A percentile compares a stretch with the other conserved stretches of the same genome.
These are phyloP conservation scores for Pythium pyrilobum DNA, from an alignment of 352 stramenopile species.

Conservation along the genomic window DNA sequence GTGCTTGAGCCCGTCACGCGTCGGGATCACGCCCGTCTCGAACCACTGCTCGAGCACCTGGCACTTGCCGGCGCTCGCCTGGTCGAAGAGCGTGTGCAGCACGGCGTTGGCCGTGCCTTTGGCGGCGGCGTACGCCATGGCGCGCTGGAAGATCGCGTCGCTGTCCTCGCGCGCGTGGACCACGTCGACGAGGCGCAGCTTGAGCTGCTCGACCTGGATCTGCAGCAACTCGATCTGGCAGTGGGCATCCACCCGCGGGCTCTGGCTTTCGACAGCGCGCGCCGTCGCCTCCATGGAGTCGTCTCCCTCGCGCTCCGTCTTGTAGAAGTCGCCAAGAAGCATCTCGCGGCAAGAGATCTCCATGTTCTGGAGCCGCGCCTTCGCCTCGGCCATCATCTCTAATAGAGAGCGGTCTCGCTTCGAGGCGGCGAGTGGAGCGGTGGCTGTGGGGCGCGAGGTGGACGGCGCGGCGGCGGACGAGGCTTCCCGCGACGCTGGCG, in stretches of 20 bases:
- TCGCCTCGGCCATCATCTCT: slow-evolving; percentile 40
- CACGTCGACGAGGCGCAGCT: slow-evolving; percentile 31
- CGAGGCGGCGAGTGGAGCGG: too few relatives aligned
- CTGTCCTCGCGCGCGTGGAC: slow-evolving; percentile 59
- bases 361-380: slow-evolving; percentile 38
- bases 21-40: slow-evolving; percentile 68
- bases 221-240: slow-evolving; percentile 30
- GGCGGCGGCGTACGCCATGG: slow-evolving; percentile 48
- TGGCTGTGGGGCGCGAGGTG: not conserved
- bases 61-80: slow-evolving; percentile 50
- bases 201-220: slow-evolving; percentile 45
- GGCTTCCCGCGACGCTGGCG: not conserved
- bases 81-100: slow-evolving; percentile 73
- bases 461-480: too few relatives aligned
- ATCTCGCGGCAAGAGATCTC: slow-evolving; percentile 45
- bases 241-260: not conserved
- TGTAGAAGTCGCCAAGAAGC: slow-evolving; percentile 3
- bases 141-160: slow-evolving; percentile 51
- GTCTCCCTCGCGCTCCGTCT: not conserved
- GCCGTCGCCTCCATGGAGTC: not conserved
- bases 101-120: slow-evolving; percentile 75
- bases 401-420: slow-evolving; percentile 12
- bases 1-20: slow-evolving; percentile 69
- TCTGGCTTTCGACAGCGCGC: not conserved
- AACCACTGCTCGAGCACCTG: slow-evolving; percentile 48